Evolutionary conservation across 805 yeast genomes (phyloP), one percentile per base, ranked within the genome.

Genomic region (Groenewaldozyma salmanticensis): DNA sequence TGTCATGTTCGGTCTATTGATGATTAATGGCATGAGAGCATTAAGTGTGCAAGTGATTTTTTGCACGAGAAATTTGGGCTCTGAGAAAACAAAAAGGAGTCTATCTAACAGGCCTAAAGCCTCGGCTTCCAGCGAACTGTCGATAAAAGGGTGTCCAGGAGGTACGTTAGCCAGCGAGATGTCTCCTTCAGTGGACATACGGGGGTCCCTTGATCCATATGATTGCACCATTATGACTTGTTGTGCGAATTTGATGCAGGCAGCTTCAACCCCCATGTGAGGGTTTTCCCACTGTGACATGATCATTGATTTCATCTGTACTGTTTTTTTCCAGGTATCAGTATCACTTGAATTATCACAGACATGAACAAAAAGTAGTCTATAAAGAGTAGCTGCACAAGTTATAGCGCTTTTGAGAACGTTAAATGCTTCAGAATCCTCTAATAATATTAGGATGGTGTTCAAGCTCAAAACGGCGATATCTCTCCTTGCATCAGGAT

Each of bases 181-280:
- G 31, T 67, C 70, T 18, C 50, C 37, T 19, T 47, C 38, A 5
- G 44, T 43, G 3, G 43, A 47, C 15, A 49, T 42, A 34, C 64
- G 50, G 2, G 66, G 62, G 40, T 61, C 65, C 20, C 49, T 46
- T 7, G 53, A 45, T 2, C 69, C 60, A 2, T 72, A 66, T 3
- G 76, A 60, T 44, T 80, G 86, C 1, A 73, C 69, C 27, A 68
- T 64, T 11, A 79, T 67, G 3, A 79, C 60, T 41, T 70, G 70
- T n/a, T 75, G 75, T 7, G 85, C 72, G 44, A 88, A 77, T 59
- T 81, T 84, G 39, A 80, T 65, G n/a, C 81, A 66, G 21, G 88
- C 79, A n/a, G 82, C 62, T 57, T 74, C 77, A 36, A 77, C 64
- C 11, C 81, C 83, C 18, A 61, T 63, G 42, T 57, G 57, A 4